Conservation (phyloP, 768 basidiomycete species). For the Termitomyces sp. region DNA sequence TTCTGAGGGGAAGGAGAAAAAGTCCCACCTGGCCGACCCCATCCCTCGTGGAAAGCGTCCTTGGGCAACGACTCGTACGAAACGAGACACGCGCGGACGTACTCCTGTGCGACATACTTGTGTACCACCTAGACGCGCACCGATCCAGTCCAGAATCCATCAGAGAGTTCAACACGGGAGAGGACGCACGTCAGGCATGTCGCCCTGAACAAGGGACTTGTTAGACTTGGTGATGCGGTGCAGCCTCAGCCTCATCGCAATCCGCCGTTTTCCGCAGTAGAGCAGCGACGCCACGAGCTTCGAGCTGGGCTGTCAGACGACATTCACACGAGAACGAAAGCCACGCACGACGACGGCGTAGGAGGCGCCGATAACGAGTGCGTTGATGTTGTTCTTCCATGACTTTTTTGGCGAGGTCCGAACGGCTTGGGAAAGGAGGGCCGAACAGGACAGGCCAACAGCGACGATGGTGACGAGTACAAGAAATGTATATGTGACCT, state of each 20-base stretch:
- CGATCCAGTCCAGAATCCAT: not conserved
- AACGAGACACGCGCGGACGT: conserved; percentile 66
- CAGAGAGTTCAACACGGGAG: not conserved
- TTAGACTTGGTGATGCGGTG: conserved; percentile 63
- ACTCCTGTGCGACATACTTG: conserved; percentile 67
- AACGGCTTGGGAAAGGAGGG: conserved; percentile 67
- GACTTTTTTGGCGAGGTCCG: conserved; percentile 49
- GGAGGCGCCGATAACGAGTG: conserved; percentile 61
- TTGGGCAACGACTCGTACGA: conserved; percentile 67
- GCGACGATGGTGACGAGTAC: conserved; percentile 45
- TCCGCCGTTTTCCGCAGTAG: conserved; percentile 62
- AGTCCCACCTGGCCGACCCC: conserved; percentile 60
- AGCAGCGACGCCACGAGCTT: conserved; percentile 54
- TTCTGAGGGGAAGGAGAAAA: not conserved
- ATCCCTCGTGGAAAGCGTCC: conserved; percentile 61
- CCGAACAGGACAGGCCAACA: conserved; percentile 55
- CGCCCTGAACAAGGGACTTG: conserved; percentile 41
- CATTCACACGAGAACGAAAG: not conserved
- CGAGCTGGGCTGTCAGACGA: not conserved
- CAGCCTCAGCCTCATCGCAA: conserved; percentile 58
- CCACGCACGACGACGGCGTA: conserved; percentile 61
- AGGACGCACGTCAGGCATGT: conserved; percentile 52
- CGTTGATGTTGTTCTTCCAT: conserved; percentile 62
- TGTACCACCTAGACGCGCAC: conserved; percentile 46
- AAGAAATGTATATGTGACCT: conserved; percentile 46